These are phyloP conservation scores for Pichia occidentalis DNA, from an alignment of 805 yeast genomes.

Conservation along the genomic window DNA sequence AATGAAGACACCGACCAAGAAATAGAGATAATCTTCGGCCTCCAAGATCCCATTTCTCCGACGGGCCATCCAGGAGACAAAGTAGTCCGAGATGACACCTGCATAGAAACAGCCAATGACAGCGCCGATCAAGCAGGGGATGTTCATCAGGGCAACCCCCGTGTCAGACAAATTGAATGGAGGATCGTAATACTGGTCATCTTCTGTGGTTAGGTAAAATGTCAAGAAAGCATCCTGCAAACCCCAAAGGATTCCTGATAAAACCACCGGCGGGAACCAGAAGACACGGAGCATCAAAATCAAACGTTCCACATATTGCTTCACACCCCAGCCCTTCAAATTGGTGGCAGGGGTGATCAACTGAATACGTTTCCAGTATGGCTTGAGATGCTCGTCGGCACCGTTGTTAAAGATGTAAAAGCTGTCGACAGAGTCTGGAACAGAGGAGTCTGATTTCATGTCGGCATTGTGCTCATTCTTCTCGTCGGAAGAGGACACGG, in stretches of 20 bases:
- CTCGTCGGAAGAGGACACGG: constrained; percentile 3
- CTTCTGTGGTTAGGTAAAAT: constrained; percentile 69
- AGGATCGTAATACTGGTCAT: constrained; percentile 53
- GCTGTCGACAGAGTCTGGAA: constrained; percentile 6
- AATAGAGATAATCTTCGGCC: constrained; percentile 59
- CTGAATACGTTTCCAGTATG: constrained; percentile 42
- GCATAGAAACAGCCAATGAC: constrained; percentile 60
- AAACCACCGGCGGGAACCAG: constrained; percentile 55
- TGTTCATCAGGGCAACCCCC: constrained; percentile 70
- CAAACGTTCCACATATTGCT: constrained; percentile 54
- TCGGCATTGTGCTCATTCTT: constrained; percentile 7
- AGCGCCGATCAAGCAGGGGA: constrained; percentile 64
- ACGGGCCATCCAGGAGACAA: constrained; percentile 55
- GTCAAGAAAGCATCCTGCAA: constrained; percentile 71
- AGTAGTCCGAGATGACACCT: constrained; percentile 52
- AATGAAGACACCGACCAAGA: constrained; percentile 47
- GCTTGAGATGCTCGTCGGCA: constrained; percentile 33
- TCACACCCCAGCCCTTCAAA: constrained; percentile 56
- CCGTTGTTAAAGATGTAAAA: constrained; percentile 29
- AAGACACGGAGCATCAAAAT: constrained; percentile 47
- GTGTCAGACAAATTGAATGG: constrained; percentile 63
- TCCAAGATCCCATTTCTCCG: constrained; percentile 55
- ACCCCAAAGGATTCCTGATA: constrained; percentile 75
- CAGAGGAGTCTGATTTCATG: constrained; percentile 5
- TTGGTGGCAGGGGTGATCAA: constrained; percentile 52